Evolutionary conservation across 495 filamentous ascomycete species (phyloP).

Genomic region (Daldinia vernicosa): DNA sequence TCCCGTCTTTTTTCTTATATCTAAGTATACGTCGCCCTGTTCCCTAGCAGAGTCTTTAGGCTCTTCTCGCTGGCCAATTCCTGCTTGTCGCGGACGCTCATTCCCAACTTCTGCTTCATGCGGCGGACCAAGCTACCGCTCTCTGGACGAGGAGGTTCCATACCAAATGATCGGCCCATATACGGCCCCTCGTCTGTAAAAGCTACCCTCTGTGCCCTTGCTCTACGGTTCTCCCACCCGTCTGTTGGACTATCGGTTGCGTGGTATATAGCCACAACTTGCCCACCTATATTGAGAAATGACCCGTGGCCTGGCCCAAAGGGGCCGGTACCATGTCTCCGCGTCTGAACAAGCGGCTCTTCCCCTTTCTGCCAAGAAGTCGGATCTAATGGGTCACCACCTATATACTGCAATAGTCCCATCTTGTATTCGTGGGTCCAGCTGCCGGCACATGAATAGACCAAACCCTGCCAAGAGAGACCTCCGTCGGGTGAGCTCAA

Average conservation of each 20-base stretch:
- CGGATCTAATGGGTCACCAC: constrained; percentile 43
- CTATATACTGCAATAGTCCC: constrained; percentile 40
- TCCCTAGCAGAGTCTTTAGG: constrained; percentile 36
- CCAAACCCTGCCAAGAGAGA: constrained; percentile 38
- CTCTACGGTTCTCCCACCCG: constrained; percentile 44
- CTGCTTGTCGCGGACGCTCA: constrained; percentile 12
- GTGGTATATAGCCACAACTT: constrained; percentile 46
- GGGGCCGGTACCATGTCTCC: constrained; percentile 24
- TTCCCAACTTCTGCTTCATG: constrained; percentile 23
- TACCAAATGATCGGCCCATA: constrained; percentile 43
- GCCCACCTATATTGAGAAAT: constrained; percentile 32
- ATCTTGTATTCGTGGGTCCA: constrained; percentile 51
- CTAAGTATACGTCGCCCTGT: constrained; percentile 1
- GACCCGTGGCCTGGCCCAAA: constrained; percentile 47
- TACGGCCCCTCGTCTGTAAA: constrained; percentile 44
- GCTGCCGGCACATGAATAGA: constrained; percentile 43
- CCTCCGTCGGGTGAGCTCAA: constrained; percentile 42
- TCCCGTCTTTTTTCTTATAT: not conserved
- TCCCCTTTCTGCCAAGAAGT: constrained; percentile 43
- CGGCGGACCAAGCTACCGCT: constrained; percentile 17
- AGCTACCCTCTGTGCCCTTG: constrained; percentile 41
- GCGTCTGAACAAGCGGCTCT: constrained; percentile 43
- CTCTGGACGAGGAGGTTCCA: not conserved
- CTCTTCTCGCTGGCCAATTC: constrained; percentile 24
- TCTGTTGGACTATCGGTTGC: constrained; percentile 44